Base-by-base conservation (phyloP, 768 basidiomycete species). In the Tulasnella sp. region DNA sequence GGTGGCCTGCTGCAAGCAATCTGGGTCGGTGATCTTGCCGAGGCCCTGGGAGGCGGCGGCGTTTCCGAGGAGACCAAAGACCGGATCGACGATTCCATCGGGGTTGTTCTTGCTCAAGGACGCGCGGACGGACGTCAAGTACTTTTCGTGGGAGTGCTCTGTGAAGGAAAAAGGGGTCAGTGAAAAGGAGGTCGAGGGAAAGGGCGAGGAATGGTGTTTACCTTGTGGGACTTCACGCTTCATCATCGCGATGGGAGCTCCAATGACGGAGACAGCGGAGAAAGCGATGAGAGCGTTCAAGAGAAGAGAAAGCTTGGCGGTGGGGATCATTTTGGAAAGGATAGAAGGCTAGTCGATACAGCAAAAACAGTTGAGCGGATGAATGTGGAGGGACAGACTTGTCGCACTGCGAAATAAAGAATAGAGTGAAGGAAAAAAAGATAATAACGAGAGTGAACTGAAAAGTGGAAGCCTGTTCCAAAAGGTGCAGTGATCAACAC, bases 181-280 rank as follows among this genome's bases (percentile, higher is more conserved):
- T 70, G 37, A 67, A 46, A 40, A 23, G 26, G 48, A n/a, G 57
- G 48, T 72, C 29, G 42, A 29, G 29, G 39, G 48, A 74, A 76
- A 55, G 73, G 73, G 46, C 73, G 79, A 46, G 81, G 70, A 37
- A 77, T 57, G 78, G 73, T 81, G n/a, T 5, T 67, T 81, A 89
- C 90, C 89, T 86, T 91, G 90, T 32, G 90, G 90, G 39, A 91
- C 90, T 83, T 91, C 90, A 80, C 90, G 88, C 80, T 86, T 86
- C 74, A 88, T 86, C 74, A 88, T 48, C 29, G 77, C 83, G 29
- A 89, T 89, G 32, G 85, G 82, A 69, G 87, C 86, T 15, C 84
- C 81, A 39, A 83, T 13, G 29, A 73, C 70, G 71, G 61, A 82
- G 61, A 83, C 81, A 76, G 82, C 81, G 74, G 84, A 83, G 61